Base-by-base conservation (phyloP, 202 grass and related monocot species). In the Brachypodium distachyon region DNA sequence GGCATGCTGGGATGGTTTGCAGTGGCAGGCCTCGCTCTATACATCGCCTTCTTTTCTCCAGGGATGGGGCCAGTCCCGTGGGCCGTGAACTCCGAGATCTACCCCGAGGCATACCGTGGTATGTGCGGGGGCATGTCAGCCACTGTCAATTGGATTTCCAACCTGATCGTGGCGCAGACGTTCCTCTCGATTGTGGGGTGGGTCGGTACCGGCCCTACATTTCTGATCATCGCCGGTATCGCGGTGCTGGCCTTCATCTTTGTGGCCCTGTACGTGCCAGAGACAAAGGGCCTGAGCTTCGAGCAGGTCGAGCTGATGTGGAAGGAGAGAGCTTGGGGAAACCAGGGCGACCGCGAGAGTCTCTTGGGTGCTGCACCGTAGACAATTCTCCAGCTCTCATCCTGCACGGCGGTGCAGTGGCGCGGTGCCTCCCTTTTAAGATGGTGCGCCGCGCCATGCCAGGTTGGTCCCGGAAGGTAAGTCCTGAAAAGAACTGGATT, bases 1-100 rank as follows among this genome's bases (percentile, higher is more conserved):
- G 70, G 57, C 1, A 48, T 1, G 3, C 13, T 87, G 0, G 83
- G 90, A 28, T 97, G 90, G 81, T 74, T 93, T 0, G 93, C 93
- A 0, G 76, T 97, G 13, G 70, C 55, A 11, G 90, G 93, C 18
- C 90, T 97, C 10, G 88, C 74, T 11, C 73, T 97, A 38, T 97
- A 97, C 70, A 97, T 97, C 13, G 70, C 83, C 5, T 62, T 34
- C 83, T 97, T 97, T 57, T 82, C 93, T 6, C 93, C 90, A 4
- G 93, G 93, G 77, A 97, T 97, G 93, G 93, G 90, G 5, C 86
- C 90, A 0, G 93, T 97, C 12, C 93, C 93, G 2, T 97, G 93
- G 93, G 88, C 90, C 0, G 90, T 97, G 50, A 97, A 97, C 77
- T 97, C 93, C 0, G 93, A 97, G 68, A 97, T 97, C 39, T 97